phyloP scores from a whole-genome alignment of 768 basidiomycete genomes.

The Serpula lacrymans region DNA sequence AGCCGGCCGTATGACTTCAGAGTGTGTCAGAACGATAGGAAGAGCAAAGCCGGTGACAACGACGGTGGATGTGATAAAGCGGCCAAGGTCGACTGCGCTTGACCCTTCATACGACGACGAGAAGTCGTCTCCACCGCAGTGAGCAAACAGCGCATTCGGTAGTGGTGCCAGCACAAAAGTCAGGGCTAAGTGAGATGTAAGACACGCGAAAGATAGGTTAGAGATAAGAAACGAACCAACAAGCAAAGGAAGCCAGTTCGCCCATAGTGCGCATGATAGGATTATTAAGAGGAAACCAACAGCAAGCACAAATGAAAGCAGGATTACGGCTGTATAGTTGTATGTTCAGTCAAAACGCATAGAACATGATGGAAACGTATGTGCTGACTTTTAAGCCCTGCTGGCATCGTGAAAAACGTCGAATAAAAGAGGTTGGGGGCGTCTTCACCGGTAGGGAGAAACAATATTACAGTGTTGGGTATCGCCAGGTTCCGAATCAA shows the following conservation, averaged over 20 bases:
- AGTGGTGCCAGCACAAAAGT: conserved; percentile 95
- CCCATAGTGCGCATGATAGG: conserved; percentile 92
- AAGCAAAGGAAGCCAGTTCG: conserved; percentile 95
- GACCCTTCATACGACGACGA: conserved; percentile 68
- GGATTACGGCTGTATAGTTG: conserved; percentile 82
- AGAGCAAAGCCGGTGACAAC: conserved; percentile 94
- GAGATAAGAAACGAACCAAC: conserved; percentile 64
- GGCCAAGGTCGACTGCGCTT: conserved; percentile 83
- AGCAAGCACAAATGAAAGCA: conserved; percentile 95
- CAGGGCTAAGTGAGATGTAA: conserved; percentile 52
- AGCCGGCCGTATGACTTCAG: conserved; percentile 76
- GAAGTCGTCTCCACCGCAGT: conserved; percentile 90
- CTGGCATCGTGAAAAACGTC: conserved; percentile 43
- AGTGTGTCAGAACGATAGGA: conserved; percentile 89
- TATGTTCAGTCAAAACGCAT: too few species aligned
- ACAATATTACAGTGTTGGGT: too few species aligned
- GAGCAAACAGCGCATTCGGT: conserved; percentile 91
- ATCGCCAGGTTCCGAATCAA: too few species aligned
- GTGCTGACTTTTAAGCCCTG: conserved; percentile 68
- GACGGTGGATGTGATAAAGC: conserved; percentile 87
- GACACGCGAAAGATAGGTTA: not conserved
- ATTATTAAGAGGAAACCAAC: conserved; percentile 98
- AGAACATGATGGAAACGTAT: not conserved
- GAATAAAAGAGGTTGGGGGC: not conserved
- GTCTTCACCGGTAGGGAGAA: too few species aligned